Conservation (phyloP, 805 yeast species). For the Wickerhamiella australiensis region DNA sequence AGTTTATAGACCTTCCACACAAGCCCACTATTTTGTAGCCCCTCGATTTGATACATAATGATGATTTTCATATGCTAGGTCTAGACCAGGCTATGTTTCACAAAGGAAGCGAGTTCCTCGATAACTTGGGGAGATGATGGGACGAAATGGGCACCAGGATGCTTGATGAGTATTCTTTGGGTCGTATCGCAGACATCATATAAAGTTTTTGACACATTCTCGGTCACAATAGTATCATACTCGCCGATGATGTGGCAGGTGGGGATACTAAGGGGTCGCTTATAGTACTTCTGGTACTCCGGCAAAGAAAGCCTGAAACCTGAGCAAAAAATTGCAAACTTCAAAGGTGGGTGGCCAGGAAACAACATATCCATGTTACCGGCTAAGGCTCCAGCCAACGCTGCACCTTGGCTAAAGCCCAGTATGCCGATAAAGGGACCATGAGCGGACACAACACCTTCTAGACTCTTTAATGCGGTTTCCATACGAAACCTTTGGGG, state of each 20-base stretch:
- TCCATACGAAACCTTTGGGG: slow-evolving; percentile 27
- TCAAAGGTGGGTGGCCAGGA: slow-evolving; percentile 41
- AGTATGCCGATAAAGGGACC: slow-evolving; percentile 82
- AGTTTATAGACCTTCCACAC: not conserved
- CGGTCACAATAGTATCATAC: slow-evolving; percentile 73
- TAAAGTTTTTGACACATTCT: slow-evolving; percentile 52
- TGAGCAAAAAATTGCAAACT: slow-evolving; percentile 65
- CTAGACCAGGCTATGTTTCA: slow-evolving; percentile 3
- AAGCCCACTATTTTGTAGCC: no score
- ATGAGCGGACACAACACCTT: slow-evolving; percentile 43
- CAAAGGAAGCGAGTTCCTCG: slow-evolving; percentile 26
- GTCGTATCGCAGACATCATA: slow-evolving; percentile 38
- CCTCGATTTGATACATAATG: no score
- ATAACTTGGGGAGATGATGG: slow-evolving; percentile 64
- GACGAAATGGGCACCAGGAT: slow-evolving; percentile 96
- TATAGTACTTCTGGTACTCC: slow-evolving; percentile 26
- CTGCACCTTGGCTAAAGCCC: slow-evolving; percentile 95
- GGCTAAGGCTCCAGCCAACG: slow-evolving; percentile 59
- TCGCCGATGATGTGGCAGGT: slow-evolving; percentile 78
- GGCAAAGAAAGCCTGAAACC: slow-evolving; percentile 36
- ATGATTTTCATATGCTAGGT: no score
- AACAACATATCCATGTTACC: slow-evolving; percentile 46
- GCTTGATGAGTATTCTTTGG: slow-evolving; percentile 43
- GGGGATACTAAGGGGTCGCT: slow-evolving; percentile 27
- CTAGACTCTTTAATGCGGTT: slow-evolving; percentile 39